Evolutionary conservation across 2,329 filamentous ascomycete genomes (phyloP).

Genomic region (Fusarium sp.): DNA sequence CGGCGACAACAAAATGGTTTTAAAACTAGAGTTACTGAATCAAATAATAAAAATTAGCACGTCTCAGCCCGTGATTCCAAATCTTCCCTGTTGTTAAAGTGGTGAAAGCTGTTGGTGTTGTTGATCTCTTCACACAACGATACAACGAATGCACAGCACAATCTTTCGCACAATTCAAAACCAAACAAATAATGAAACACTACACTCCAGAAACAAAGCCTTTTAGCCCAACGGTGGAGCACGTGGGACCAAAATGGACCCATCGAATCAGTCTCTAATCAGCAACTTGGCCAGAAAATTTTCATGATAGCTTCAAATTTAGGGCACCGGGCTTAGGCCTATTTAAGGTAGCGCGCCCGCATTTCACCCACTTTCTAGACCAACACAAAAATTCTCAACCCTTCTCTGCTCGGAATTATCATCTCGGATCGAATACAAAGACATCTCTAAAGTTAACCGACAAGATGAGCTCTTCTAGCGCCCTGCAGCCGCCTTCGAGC

Average conservation of each 20-base stretch:
- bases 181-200: not conserved
- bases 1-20: too few relatives aligned
- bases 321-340: conserved; percentile 24
- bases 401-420: not conserved
- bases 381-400: not conserved
- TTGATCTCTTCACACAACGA: not conserved
- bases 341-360: conserved; percentile 30
- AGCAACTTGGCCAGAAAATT: conserved; percentile 24
- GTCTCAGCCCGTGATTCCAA: too few relatives aligned
- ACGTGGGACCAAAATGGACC: conserved; percentile 22
- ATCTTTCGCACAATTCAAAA: not conserved
- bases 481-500: conserved; percentile 53
- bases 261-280: conserved; percentile 5
- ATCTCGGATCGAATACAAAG: not conserved
- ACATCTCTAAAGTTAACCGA: not conserved
- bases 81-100: not conserved
- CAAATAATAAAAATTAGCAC: too few relatives aligned
- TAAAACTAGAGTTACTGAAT: too few relatives aligned
- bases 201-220: not conserved
- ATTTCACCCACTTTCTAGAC: not conserved
- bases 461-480: conserved; percentile 26
- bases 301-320: conserved; percentile 41
- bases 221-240: conserved; percentile 32
- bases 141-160: not conserved
- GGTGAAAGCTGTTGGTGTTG: too few relatives aligned